Evolutionary conservation across 2,329 filamentous ascomycete genomes (phyloP), one percentile per base, ranked within the genome.

Genomic region (Fusarium sulawesiense): DNA sequence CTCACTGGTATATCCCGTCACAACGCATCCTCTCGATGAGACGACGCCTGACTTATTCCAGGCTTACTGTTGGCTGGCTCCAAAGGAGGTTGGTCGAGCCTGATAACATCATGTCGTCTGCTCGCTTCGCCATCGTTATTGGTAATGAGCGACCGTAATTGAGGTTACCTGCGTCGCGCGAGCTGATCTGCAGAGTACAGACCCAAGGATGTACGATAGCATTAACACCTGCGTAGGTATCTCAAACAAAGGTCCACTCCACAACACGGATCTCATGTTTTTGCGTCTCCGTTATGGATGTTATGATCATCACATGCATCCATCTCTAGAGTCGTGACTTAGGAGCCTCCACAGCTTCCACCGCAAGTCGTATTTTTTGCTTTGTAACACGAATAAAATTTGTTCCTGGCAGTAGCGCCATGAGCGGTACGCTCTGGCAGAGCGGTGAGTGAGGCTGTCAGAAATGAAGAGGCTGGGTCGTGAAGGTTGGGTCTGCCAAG

Each of bases 291-390:
- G 64, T 64, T 48, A 29, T 29, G 29, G 29, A 29, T 29, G 29
- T 29, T 29, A 65, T 60, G 25, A 68, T 68, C 55, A 59, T 56
- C 30, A 44, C 60, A 59, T 68, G 45, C 45, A 50, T 61, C 30
- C 44, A 29, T 56, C 11, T 27, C 25, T 27, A 9, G 23, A 25
- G 45, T 46, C 34, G 45, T 37, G 11, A n/a, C 25, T 37, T 51
- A 41, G 51, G 46, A 54, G 56, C 66, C 56, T 69, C 65, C 65
- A 57, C 56, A 69, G 45, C 50, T 51, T 69, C 65, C 56, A 58
- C 61, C 60, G 29, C 60, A 62, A 66, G 48, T 55, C 42, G 41
- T 23, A 50, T 53, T 56, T 30, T 30, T 45, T 62, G 32, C 32
- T 61, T 50, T 54, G 44, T 61, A 42, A 65, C 56, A 66, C 51